Evolutionary conservation across 257 asterid genomes (phyloP).

Genomic region (Nicotiana paniculata): DNA sequence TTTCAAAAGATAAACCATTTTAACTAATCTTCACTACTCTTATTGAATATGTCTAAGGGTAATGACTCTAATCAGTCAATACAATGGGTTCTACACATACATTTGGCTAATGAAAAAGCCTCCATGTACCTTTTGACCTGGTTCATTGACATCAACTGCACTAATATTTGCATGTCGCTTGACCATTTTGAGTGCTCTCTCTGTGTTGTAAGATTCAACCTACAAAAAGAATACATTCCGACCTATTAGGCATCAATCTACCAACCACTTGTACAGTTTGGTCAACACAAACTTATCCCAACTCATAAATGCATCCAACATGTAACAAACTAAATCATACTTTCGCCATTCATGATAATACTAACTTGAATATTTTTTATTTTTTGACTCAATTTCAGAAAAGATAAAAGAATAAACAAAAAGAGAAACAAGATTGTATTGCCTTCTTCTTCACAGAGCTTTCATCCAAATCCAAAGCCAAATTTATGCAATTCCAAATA

Average conservation of each 20-base stretch:
- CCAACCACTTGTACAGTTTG: background rate
- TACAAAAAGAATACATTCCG: constrained; percentile 18
- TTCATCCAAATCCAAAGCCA: background rate
- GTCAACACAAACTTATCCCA: background rate
- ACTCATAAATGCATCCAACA: background rate
- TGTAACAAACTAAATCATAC: background rate
- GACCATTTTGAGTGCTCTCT: constrained; percentile 69
- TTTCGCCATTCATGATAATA: background rate
- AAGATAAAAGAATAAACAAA: too few relatives aligned
- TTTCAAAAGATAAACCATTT: background rate
- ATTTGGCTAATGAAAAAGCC: background rate
- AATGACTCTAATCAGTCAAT: background rate
- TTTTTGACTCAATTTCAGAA: too few relatives aligned
- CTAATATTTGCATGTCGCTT: constrained; percentile 57
- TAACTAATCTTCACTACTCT: background rate
- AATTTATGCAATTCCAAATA: background rate
- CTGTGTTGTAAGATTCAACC: constrained; percentile 65
- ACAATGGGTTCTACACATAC: background rate
- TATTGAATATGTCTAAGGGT: background rate
- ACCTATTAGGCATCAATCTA: background rate
- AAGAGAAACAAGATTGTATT: background rate
- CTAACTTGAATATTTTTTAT: too few relatives aligned
- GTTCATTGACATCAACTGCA: constrained; percentile 29
- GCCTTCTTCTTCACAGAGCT: background rate
- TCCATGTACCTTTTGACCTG: constrained; percentile 21